Percentiles rank a stretch among this genome's conserved stretches.
Conservation (phyloP, 352 stramenopile species). For the Phytophthora fragariae region DNA sequence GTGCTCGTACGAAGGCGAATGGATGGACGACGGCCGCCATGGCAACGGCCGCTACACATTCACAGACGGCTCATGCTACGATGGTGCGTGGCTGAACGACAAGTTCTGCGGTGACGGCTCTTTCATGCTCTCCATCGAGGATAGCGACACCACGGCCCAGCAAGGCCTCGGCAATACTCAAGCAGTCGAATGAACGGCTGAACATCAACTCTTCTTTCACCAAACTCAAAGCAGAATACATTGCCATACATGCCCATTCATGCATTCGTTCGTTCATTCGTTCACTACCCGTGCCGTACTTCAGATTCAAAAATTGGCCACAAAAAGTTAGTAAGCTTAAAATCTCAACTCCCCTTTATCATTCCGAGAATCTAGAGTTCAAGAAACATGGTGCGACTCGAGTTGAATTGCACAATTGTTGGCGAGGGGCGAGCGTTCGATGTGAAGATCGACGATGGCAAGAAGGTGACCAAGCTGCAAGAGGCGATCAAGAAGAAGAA, state of each 20-base stretch:
- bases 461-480: neutral
- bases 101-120: slow-evolving; percentile 77
- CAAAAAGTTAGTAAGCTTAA: too few species aligned
- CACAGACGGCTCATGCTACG: slow-evolving; percentile 79
- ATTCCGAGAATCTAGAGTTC: too few species aligned
- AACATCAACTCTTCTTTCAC: too few species aligned
- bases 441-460: neutral
- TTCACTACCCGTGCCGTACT: too few species aligned
- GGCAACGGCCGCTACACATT: slow-evolving; percentile 81
- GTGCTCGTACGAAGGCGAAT: slow-evolving; percentile 84
- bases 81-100: slow-evolving; percentile 84
- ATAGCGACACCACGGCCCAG: slow-evolving; percentile 10
- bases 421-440: neutral
- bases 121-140: slow-evolving; percentile 60
- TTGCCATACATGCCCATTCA: too few species aligned
- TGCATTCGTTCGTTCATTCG: too few species aligned
- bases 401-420: too few species aligned
- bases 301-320: too few species aligned
- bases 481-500: neutral
- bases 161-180: neutral
- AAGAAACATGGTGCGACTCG: too few species aligned
- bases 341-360: too few species aligned
- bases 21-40: slow-evolving; percentile 82
- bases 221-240: too few species aligned
- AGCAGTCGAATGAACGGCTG: too few species aligned